Conservation (phyloP, 176 grass and related monocot species). For the Pharus latifolius region DNA sequence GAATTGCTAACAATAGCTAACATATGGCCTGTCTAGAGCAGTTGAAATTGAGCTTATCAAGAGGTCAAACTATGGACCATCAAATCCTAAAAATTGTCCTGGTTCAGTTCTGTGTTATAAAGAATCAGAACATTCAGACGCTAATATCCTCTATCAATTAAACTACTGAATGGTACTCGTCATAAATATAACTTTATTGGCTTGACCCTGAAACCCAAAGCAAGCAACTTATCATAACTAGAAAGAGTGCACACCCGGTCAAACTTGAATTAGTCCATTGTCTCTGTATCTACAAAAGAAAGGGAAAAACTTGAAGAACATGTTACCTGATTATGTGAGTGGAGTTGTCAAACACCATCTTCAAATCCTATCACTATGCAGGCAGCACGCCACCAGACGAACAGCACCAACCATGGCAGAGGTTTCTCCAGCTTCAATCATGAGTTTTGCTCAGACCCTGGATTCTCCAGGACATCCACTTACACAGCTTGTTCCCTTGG, state of each 20-base stretch:
- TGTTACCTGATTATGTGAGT: not conserved
- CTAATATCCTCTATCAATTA: not conserved
- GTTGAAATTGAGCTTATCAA: too few relatives aligned
- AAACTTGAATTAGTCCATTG: slow-evolving; percentile 33
- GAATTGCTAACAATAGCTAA: too few relatives aligned
- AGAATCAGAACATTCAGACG: not conserved
- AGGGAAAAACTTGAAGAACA: slow-evolving; percentile 12
- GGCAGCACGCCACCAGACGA: slow-evolving; percentile 7
- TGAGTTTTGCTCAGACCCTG: slow-evolving; percentile 30
- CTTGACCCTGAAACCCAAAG: slow-evolving; percentile 4
- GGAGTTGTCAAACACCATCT: not conserved
- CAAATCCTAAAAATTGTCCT: too few relatives aligned
- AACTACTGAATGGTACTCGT: slow-evolving; percentile 11
- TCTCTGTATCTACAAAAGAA: slow-evolving; percentile 1
- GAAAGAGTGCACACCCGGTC: slow-evolving; percentile 9
- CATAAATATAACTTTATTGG: not conserved
- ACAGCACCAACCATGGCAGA: slow-evolving; percentile 15
- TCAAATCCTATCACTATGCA: slow-evolving; percentile 27
- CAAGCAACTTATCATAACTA: slow-evolving; percentile 1
- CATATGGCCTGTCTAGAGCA: too few relatives aligned
- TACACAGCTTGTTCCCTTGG: slow-evolving; percentile 19
- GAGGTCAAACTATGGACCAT: too few relatives aligned
- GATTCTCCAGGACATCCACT: slow-evolving; percentile 38
- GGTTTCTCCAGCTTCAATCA: slow-evolving; percentile 8
- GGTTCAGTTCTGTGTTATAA: not conserved